Base-by-base conservation (phyloP, 2,329 filamentous ascomycete genomes). In the Botrytis squamosa region DNA sequence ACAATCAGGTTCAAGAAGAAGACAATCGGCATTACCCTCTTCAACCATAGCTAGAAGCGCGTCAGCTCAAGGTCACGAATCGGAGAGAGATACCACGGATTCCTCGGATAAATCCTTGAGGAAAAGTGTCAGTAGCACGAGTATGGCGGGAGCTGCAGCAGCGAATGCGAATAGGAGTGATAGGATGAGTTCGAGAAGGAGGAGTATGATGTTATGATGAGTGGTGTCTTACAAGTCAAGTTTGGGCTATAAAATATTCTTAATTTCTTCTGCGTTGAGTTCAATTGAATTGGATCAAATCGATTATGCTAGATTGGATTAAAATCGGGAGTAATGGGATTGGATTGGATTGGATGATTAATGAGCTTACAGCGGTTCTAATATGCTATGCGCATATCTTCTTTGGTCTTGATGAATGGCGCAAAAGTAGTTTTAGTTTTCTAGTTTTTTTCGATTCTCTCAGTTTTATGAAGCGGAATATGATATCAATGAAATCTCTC, bases 161-260 rank as follows among this genome's bases (percentile, higher is more conserved):
- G 2, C 52, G 5, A 57, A 18, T 33, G 14, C n/a, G n/a, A 57
- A 57, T n/a, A 78, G 80, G 70, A 76, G 75, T 65, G 80, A 81
- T 36, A 77, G 80, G 46, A 76, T 80, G 22, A 76, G 77, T 22
- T 77, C 77, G 64, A 76, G 81, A 62, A 80, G 81, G 70, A 77
- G 79, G 74, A 82, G 81, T 70, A 82, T 81, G 81, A 81, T 82
- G 80, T 75, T 81, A 81, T 82, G 78, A 81, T 82, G 78, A 81
- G 76, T 74, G 76, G 74, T 29, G 40, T 75, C 65, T 71, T 60
- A 72, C 63, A 59, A 75, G 62, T 74, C 33, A 71, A 67, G 65
- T 40, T 62, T 46, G 36, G 49, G 42, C 3, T 70, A 60, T 12
- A 22, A 25, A 73, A 33, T 73, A 73, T 73, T 69, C 10, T 73